Conservation (phyloP, 1,139 yeast genomes). For the Tardiomyces digboiensis region DNA sequence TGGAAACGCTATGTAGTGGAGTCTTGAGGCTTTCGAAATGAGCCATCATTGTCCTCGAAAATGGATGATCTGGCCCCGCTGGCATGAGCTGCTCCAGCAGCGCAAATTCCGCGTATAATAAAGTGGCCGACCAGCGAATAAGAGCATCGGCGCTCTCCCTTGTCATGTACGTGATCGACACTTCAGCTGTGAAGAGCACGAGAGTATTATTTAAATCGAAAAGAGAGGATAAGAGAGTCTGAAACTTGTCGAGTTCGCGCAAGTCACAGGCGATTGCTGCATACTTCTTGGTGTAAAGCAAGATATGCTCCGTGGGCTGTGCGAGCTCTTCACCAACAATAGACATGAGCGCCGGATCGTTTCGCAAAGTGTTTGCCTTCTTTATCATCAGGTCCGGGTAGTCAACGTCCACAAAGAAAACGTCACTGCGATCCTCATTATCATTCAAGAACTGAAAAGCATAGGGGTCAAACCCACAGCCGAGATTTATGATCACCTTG, state of each 20-base stretch:
- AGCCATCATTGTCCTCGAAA: conserved; percentile 64
- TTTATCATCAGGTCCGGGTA: conserved; percentile 56
- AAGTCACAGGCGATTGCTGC: conserved; percentile 65
- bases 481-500: conserved; percentile 51
- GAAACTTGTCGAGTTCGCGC: conserved; percentile 38
- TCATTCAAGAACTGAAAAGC: conserved; percentile 51
- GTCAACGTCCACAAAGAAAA: conserved; percentile 61
- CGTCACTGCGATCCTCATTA: conserved; percentile 14
- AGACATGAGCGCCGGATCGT: conserved; percentile 36
- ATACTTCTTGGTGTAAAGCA: conserved; percentile 39
- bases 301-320: conserved; percentile 15
- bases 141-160: conserved; percentile 59
- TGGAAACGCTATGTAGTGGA: conserved; percentile 57
- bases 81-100: conserved; percentile 70
- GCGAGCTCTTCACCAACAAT: conserved; percentile 35
- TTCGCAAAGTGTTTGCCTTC: conserved; percentile 43
- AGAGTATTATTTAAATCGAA: conserved; percentile 27
- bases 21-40: conserved; percentile 63
- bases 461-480: conserved; percentile 60
- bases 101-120: conserved; percentile 49
- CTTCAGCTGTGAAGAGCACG: conserved; percentile 69
- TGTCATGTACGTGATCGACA: conserved; percentile 73
- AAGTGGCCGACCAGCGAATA: conserved; percentile 40
- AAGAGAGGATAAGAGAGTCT: conserved; percentile 28
- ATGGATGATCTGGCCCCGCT: conserved; percentile 50